A percentile compares a stretch with the other conserved stretches of the same genome.
Evolutionary conservation across 495 filamentous ascomycete genomes (phyloP).

Genomic region (Neurospora africana): DNA sequence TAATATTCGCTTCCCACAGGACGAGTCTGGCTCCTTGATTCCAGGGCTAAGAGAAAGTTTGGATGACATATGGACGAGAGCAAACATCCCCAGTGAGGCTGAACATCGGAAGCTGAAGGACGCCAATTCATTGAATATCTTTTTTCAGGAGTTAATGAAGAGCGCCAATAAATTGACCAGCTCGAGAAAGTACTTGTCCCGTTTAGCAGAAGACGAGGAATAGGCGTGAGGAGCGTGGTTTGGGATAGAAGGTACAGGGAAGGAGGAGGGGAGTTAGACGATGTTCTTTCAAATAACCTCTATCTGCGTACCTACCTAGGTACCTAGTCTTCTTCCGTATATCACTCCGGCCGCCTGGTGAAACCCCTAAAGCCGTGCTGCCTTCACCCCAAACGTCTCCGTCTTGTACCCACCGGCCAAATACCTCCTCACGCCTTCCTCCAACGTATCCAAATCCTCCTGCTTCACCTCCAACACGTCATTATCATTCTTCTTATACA

Average conservation of each 20-base stretch:
- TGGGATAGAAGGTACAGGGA: too few relatives aligned
- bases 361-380: too few relatives aligned
- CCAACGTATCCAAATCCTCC: constrained; percentile 38
- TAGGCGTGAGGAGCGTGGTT: too few relatives aligned
- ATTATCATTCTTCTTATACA: constrained; percentile 60
- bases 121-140: not conserved
- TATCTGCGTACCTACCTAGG: too few relatives aligned
- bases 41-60: not conserved
- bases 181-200: not conserved
- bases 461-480: constrained; percentile 38
- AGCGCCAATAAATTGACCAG: not conserved
- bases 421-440: constrained; percentile 31
- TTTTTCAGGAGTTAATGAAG: not conserved
- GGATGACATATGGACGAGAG: not conserved
- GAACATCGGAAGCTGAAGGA: not conserved
- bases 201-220: not conserved
- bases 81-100: not conserved
- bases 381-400: constrained; percentile 15
- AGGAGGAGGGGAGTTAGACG: too few relatives aligned
- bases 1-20: not conserved
- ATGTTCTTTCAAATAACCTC: too few relatives aligned
- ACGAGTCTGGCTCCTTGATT: not conserved
- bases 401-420: constrained; percentile 24
- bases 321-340: too few relatives aligned
- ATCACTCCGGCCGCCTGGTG: too few relatives aligned